Evolutionary conservation across 768 basidiomycete genomes (phyloP).

Genomic region (Trametes villosa): DNA sequence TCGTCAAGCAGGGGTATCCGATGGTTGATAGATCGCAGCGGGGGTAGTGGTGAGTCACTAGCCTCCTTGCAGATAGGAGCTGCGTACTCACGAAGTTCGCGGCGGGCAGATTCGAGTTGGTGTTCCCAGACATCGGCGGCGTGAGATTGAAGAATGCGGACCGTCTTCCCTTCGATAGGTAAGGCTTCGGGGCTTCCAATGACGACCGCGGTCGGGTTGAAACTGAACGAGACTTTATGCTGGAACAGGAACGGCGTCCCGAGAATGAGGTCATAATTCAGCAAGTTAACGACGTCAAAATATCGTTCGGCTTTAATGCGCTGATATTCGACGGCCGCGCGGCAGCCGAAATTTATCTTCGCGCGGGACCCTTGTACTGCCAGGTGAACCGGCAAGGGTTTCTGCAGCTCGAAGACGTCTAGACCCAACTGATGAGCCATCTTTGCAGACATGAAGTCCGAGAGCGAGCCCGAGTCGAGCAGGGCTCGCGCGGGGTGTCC

Average conservation of each 20-base stretch:
- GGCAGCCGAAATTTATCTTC: constrained; percentile 27
- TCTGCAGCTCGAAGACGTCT: constrained; percentile 12
- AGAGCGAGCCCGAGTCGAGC: constrained; percentile 32
- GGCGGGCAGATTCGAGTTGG: not conserved
- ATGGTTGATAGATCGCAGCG: constrained; percentile 41
- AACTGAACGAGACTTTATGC: constrained; percentile 6
- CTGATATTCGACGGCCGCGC: constrained; percentile 8
- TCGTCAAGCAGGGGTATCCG: constrained; percentile 41
- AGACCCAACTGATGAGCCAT: constrained; percentile 34
- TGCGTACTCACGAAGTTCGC: constrained; percentile 22
- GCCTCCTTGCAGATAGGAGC: constrained; percentile 8
- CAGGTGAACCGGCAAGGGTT: constrained; percentile 34
- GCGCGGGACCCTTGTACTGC: constrained; percentile 37
- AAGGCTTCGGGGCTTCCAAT: not conserved
- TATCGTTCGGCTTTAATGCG: not conserved
- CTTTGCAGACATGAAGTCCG: constrained; percentile 37
- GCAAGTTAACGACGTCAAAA: constrained; percentile 17
- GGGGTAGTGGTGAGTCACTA: constrained; percentile 28
- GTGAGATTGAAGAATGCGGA: not conserved
- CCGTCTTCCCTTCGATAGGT: not conserved
- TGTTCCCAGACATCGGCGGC: not conserved
- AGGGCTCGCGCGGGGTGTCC: constrained; percentile 22
- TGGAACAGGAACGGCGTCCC: constrained; percentile 34
- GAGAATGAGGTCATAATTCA: constrained; percentile 28
- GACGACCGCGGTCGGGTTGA: constrained; percentile 16